Evolutionary conservation across 2,329 filamentous ascomycete genomes (phyloP), one percentile per base, ranked within the genome.

Genomic region (Fusarium luffae): DNA sequence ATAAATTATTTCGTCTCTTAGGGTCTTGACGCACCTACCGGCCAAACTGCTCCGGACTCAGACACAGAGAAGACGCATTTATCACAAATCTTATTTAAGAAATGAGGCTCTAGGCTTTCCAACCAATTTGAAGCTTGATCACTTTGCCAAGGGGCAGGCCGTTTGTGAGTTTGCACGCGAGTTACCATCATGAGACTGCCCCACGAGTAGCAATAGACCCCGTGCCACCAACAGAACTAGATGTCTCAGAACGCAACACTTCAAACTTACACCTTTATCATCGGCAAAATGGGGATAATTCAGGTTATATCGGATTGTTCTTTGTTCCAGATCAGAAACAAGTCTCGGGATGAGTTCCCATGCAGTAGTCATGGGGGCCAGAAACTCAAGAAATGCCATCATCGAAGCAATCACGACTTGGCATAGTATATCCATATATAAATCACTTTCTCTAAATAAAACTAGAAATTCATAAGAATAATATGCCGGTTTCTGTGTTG

Each of bases 221-320:
- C 69, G 69, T 71, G 69, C 69, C 57, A 50, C 54, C 34, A 63
- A 54, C 28, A 43, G 10, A 49, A 52, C 47, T 8, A 46, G 32
- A 55, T 66, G 62, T 57, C 63, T 63, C 37, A 64, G 8, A 25
- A 9, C 4, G 2, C 21, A 3, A 7, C 5, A n/a, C 13, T 7
- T 7, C 7, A 12, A 4, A 27, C 18, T 18, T 21, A 3, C 9
- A 34, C 5, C 12, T 9, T 25, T 6, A 3, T 0, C 10, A 4
- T n/a, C 12, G 14, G 14, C 27, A n/a, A n/a, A 16, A 16, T 4
- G 8, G 23, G 5, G 5, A 7, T 11, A n/a, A 18, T 12, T 2
- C 9, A 37, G 16, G 27, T 4, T 46, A 18, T 13, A 19, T 55
- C 48, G 42, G 11, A 3, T 18, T 7, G 42, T 13, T 41, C 10